Percentiles rank a stretch among this genome's conserved stretches.
Conservation (phyloP, 1,284 basidiomycete genomes). For the Cryptococcus depauperatus region DNA sequence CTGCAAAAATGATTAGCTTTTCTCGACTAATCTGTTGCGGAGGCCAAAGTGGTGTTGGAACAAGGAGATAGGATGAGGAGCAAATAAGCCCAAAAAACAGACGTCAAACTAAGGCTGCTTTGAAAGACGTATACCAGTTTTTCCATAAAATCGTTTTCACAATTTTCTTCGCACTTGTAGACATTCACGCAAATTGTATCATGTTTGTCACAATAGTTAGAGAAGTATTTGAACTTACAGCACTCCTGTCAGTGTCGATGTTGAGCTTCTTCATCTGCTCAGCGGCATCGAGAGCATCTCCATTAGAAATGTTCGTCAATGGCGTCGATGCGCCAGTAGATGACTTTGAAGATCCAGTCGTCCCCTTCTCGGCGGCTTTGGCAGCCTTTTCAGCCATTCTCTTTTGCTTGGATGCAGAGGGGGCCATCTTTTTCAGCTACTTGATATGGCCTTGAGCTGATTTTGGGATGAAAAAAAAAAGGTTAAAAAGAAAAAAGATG, state of each 20-base stretch:
- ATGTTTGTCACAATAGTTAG: too few species aligned
- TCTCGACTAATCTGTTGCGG: too few species aligned
- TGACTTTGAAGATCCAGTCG: slow-evolving; percentile 49
- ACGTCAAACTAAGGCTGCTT: too few species aligned
- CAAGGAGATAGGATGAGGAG: too few species aligned
- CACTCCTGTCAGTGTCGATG: slow-evolving; percentile 76
- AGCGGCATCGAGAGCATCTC: slow-evolving; percentile 55
- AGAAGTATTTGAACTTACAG: slow-evolving; percentile 29
- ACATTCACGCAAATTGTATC: too few species aligned
- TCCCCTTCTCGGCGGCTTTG: slow-evolving; percentile 48
- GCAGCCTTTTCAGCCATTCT: slow-evolving; percentile 84
- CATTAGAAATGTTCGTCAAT: slow-evolving; percentile 63
- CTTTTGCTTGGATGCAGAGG: slow-evolving; percentile 52
- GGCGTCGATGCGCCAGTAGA: slow-evolving; percentile 64
- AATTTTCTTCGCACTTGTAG: too few species aligned
- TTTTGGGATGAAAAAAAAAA: background rate
- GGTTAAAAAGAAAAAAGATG: background rate
- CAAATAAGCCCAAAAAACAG: too few species aligned
- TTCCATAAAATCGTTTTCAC: too few species aligned
- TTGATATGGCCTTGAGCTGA: background rate
- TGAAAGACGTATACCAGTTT: too few species aligned
- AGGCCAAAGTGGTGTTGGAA: too few species aligned
- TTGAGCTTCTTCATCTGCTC: slow-evolving; percentile 73
- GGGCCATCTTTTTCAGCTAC: slow-evolving; percentile 37
- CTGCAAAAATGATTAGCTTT: slow-evolving; percentile 13